Conservation (phyloP, 2,329 filamentous ascomycete species). For the Aureobasidium sp. region DNA sequence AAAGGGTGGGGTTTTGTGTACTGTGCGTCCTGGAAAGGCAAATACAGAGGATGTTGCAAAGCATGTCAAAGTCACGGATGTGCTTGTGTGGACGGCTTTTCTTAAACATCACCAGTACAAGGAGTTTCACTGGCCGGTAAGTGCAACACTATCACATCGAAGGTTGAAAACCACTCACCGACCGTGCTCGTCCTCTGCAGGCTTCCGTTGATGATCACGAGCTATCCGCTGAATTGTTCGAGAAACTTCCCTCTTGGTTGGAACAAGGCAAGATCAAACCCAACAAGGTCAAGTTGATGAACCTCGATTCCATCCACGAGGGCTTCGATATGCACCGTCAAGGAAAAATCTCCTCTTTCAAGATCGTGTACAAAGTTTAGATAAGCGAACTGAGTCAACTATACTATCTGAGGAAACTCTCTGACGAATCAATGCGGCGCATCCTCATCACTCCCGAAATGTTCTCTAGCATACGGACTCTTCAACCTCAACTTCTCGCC, state of each 20-base stretch:
- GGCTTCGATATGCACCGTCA: constrained; percentile 36
- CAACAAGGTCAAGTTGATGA: constrained; percentile 7
- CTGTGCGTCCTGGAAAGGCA: constrained; percentile 12
- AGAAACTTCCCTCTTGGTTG: constrained; percentile 9
- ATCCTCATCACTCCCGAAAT: constrained; percentile 22
- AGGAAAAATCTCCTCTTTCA: constrained; percentile 52
- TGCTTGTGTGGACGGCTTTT: constrained; percentile 9
- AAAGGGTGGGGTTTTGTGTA: neutral
- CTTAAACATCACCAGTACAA: constrained; percentile 9
- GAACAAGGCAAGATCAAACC: constrained; percentile 7
- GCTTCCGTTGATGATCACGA: constrained; percentile 11
- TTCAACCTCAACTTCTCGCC: constrained; percentile 25
- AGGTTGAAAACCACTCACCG: neutral
- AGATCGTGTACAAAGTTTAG: constrained; percentile 52
- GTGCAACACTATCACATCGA: too few species aligned
- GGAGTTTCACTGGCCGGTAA: constrained; percentile 9
- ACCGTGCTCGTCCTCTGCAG: neutral
- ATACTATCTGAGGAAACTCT: too few species aligned
- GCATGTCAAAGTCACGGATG: constrained; percentile 13
- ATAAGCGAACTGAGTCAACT: too few species aligned
- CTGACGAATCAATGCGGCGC: constrained; percentile 19
- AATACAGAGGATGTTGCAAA: constrained; percentile 7
- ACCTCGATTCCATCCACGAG: neutral
- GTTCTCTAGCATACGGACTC: constrained; percentile 19
- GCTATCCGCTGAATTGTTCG: constrained; percentile 6